These are phyloP conservation scores for Lotmaria passim DNA, from an alignment of 208 protist species.

Conservation along the genomic window DNA sequence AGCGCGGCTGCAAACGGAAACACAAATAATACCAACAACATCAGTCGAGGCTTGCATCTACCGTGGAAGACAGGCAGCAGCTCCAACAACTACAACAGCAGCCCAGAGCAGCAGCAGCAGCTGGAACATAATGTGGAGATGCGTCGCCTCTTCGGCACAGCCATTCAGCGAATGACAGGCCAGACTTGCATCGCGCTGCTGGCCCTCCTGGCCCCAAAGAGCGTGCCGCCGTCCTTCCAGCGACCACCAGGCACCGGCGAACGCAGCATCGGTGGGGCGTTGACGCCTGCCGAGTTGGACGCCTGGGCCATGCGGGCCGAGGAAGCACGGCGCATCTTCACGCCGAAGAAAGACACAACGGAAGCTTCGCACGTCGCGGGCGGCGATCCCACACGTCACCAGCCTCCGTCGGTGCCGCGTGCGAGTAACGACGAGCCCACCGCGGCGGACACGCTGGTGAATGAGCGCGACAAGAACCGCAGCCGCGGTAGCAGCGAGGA, in stretches of 20 bases:
- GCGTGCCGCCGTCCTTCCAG: constrained; percentile 12
- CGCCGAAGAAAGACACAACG: background rate
- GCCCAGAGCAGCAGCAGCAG: constrained; percentile 1
- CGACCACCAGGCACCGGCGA: constrained; percentile 3
- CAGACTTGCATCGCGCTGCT: constrained; percentile 50
- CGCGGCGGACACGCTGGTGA: background rate
- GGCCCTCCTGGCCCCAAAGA: constrained; percentile 36
- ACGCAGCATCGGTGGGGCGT: constrained; percentile 9
- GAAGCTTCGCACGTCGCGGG: background rate
- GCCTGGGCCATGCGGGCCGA: constrained; percentile 17
- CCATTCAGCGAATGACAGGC: constrained; percentile 43
- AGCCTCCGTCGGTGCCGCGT: background rate
- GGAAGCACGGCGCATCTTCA: constrained; percentile 21
- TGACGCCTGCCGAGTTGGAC: constrained; percentile 19
- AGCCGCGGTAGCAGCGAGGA: background rate
- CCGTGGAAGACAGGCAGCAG: constrained; percentile 6
- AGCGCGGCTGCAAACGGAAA: background rate
- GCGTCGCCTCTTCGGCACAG: constrained; percentile 33
- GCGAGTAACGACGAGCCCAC: constrained; percentile 5
- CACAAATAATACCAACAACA: background rate
- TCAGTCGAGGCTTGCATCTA: background rate
- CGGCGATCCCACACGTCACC: background rate
- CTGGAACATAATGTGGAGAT: constrained; percentile 30
- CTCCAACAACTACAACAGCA: background rate
- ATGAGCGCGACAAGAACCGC: background rate